These are phyloP conservation scores for Russula griseocarnosa DNA, from an alignment of 768 basidiomycete species.

Conservation along the genomic window DNA sequence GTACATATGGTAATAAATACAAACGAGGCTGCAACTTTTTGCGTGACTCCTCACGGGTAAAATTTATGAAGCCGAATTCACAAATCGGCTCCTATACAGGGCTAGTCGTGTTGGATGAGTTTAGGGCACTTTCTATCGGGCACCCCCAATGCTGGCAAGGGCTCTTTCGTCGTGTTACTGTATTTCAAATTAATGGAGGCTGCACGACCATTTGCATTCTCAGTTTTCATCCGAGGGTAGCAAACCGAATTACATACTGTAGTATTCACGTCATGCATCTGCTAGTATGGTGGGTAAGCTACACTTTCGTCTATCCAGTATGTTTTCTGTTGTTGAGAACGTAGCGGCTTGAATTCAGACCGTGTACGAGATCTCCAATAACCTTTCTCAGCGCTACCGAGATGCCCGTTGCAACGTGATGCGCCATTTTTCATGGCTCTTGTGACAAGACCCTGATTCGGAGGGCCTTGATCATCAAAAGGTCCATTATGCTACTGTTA, in stretches of 20 bases:
- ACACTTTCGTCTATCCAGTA: not conserved
- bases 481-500: not conserved
- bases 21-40: too few relatives aligned
- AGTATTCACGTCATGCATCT: not conserved
- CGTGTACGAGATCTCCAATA: conserved; percentile 15
- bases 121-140: too few relatives aligned
- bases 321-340: not conserved
- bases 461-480: conserved; percentile 5
- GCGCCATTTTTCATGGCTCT: not conserved
- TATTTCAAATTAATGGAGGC: conserved; percentile 9
- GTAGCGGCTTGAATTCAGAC: not conserved
- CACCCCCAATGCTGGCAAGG: too few relatives aligned
- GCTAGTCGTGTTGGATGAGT: too few relatives aligned
- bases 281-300: conserved; percentile 12
- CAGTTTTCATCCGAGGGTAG: not conserved
- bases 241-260: not conserved
- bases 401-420: conserved; percentile 7
- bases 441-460: too few relatives aligned
- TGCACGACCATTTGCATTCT: not conserved
- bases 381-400: conserved; percentile 3
- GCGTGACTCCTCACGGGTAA: too few relatives aligned
- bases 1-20: too few relatives aligned
- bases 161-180: too few relatives aligned
- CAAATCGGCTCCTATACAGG: too few relatives aligned
- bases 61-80: too few relatives aligned